A percentile compares a stretch with the other conserved stretches of the same genome.
Conservation (phyloP, 495 filamentous ascomycete genomes). For the Penicillium nucicola region DNA sequence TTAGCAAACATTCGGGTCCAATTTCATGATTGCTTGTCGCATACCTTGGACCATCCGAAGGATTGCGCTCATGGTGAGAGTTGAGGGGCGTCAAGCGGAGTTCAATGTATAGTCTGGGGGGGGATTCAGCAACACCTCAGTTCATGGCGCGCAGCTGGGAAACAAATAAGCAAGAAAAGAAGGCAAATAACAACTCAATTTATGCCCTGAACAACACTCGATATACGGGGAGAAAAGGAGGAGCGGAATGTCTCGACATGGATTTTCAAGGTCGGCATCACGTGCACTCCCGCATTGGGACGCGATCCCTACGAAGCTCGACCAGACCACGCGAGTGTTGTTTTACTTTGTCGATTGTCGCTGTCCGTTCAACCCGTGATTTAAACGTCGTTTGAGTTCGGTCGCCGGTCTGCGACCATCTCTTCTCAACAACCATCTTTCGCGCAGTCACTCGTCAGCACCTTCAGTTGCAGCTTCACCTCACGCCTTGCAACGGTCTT, state of each 20-base stretch:
- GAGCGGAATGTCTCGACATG: slow-evolving; percentile 13
- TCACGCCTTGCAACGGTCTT: not conserved
- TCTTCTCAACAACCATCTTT: not conserved
- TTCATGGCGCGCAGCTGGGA: not conserved
- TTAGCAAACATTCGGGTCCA: slow-evolving; percentile 12
- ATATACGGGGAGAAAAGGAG: slow-evolving; percentile 11
- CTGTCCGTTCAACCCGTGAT: not conserved
- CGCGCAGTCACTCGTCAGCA: slow-evolving; percentile 1
- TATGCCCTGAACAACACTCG: slow-evolving; percentile 5
- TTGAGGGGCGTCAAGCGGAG: slow-evolving; percentile 12
- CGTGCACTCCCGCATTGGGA: slow-evolving; percentile 26
- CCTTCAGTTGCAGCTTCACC: not conserved
- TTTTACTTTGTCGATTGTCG: not conserved
- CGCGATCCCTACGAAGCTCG: slow-evolving; percentile 13
- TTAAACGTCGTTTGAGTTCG: not conserved
- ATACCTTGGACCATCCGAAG: slow-evolving; percentile 44
- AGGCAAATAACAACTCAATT: slow-evolving; percentile 1
- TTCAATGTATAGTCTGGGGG: slow-evolving; percentile 6
- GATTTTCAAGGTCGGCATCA: slow-evolving; percentile 20
- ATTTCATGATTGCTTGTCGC: not conserved
- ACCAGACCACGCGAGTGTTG: not conserved
- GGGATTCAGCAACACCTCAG: slow-evolving; percentile 9
- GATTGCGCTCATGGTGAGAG: slow-evolving; percentile 35
- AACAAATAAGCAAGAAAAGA: not conserved
- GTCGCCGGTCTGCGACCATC: not conserved